Conservation (phyloP, 345 rosid species). For the Sapria himalayana region DNA sequence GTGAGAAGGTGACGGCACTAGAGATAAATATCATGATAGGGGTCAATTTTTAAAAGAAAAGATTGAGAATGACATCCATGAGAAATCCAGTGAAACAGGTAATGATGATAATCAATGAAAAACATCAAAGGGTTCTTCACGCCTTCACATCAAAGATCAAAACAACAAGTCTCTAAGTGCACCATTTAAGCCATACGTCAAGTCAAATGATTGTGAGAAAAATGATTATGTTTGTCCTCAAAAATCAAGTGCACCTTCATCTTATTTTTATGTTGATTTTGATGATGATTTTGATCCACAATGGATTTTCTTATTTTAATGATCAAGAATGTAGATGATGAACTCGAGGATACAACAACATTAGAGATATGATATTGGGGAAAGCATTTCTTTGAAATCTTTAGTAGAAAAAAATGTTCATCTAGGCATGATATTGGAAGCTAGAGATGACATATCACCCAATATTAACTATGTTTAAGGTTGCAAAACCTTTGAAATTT, state of each 20-base stretch:
- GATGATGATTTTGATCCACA: slow-evolving; percentile 98
- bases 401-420: no score
- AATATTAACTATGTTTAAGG: no score
- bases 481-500: no score
- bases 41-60: slow-evolving; percentile 20
- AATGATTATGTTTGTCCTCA: slow-evolving; percentile 20
- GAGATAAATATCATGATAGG: slow-evolving; percentile 25
- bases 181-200: slow-evolving; percentile 25
- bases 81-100: slow-evolving; percentile 25
- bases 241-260: slow-evolving; percentile 22
- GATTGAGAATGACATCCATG: slow-evolving; percentile 30
- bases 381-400: no score
- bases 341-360: no score
- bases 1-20: slow-evolving; percentile 31
- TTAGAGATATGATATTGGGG: no score
- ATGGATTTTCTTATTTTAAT: slow-evolving; percentile 60
- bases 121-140: slow-evolving; percentile 20
- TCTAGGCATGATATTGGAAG: no score
- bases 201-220: slow-evolving; percentile 19
- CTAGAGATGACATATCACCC: no score
- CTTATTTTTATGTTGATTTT: slow-evolving; percentile 31
- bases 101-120: slow-evolving; percentile 22
- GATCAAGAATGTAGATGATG: no score
- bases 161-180: slow-evolving; percentile 18
- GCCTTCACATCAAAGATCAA: slow-evolving; percentile 40